phyloP scores from a whole-genome alignment of 2,329 filamentous ascomycete genomes.

The Penicillium palitans region DNA sequence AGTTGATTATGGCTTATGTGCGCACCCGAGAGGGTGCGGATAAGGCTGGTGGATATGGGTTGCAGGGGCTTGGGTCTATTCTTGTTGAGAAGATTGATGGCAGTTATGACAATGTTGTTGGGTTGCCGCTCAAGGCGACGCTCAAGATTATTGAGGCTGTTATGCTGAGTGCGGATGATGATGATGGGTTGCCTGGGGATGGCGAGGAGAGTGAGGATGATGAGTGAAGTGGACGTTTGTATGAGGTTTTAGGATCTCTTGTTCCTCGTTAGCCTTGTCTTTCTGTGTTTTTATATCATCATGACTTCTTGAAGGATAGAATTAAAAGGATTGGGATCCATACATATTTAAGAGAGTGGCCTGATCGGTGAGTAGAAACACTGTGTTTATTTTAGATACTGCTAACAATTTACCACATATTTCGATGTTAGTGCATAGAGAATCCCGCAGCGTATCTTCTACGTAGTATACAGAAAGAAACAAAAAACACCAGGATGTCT shows the following conservation, averaged over 20 bases:
- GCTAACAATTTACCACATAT: neutral
- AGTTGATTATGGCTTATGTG: constrained; percentile 70
- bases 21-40: constrained; percentile 85
- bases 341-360: neutral
- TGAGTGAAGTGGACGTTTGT: constrained; percentile 1
- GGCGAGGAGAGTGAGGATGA: constrained; percentile 32
- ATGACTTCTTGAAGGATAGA: neutral
- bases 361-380: neutral
- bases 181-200: constrained; percentile 54
- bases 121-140: constrained; percentile 76
- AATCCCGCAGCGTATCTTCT: neutral
- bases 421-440: too few relatives aligned
- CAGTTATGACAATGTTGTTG: constrained; percentile 89
- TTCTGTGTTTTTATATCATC: neutral
- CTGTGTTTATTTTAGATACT: neutral
- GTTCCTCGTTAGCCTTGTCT: neutral
- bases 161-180: constrained; percentile 71
- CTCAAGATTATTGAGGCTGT: constrained; percentile 84
- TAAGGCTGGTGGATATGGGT: constrained; percentile 93
- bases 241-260: neutral
- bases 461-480: neutral
- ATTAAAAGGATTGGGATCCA: neutral
- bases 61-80: constrained; percentile 85
- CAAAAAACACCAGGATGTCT: constrained; percentile 10
- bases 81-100: constrained; percentile 88